Base-by-base conservation (phyloP, 768 basidiomycete genomes). In the Psilocybe cubensis region DNA sequence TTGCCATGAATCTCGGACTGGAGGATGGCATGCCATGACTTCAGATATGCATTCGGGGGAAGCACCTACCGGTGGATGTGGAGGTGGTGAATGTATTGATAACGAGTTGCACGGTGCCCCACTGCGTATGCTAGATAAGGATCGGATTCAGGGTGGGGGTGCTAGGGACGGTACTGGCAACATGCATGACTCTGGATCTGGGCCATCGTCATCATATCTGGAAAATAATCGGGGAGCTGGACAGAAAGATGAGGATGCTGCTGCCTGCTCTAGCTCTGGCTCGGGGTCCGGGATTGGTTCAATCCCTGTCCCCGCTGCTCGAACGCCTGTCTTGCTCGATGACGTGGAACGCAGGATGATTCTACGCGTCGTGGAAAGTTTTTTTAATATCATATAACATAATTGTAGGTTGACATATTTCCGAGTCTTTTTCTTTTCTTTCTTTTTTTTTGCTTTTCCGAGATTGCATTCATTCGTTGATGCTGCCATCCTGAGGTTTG, bases 261-360 rank as follows among this genome's bases (percentile, higher is more conserved):
- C 20, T 38, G 29, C 7, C 35, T 3, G 17, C 18, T 14, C 14
- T 38, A 21, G 14, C 27, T 14, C n/a, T 38, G 49, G 31, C 28
- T 29, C 49, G 6, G 27, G 17, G 44, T 29, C 29, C 25, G 45
- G 31, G 24, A 27, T 14, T 21, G 41, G 23, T n/a, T n/a, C n/a
- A n/a, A n/a, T n/a, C n/a, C n/a, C n/a, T n/a, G n/a, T n/a, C 23
- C 24, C n/a, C 20, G 24, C 17, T 20, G 21, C 23, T n/a, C 8
- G 44, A 31, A 57, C 29, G 14, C 52, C 25, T 28, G 35, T 63
- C 45, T 12, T 50, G 38, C 54, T 64, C 12, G 58, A 59, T 21
- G 50, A 57, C 18, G 55, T 42, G 47, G 55, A 45, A 38, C 52
- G 48, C 27, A 53, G 55, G 48, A 61, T 64, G 63, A 21, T 61